A percentile compares a stretch with the other conserved stretches of the same genome.
Evolutionary conservation across 202 grass and related monocot species (phyloP).

Genomic region (Cymbopogon flexuosus): DNA sequence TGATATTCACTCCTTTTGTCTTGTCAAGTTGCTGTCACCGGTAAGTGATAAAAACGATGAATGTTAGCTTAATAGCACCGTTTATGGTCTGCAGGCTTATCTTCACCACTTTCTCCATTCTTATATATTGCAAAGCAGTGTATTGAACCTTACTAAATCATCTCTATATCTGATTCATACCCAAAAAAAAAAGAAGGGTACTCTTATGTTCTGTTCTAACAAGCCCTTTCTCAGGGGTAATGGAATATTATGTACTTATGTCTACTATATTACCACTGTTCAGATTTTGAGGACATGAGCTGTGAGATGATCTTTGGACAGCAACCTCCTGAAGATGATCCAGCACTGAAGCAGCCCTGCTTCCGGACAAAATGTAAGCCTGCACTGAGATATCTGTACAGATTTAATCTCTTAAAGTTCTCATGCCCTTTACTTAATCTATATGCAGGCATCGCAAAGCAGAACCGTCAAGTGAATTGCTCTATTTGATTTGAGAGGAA

Average conservation of each 20-base stretch:
- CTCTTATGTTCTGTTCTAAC: neutral
- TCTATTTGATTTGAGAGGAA: slow-evolving; percentile 41
- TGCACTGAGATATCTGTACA: slow-evolving; percentile 11
- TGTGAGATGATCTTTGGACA: slow-evolving; percentile 98
- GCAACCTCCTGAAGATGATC: slow-evolving; percentile 79
- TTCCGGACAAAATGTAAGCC: slow-evolving; percentile 64
- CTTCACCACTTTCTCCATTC: neutral
- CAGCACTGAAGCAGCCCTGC: slow-evolving; percentile 89
- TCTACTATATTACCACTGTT: slow-evolving; percentile 31
- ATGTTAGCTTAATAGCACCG: slow-evolving; percentile 23
- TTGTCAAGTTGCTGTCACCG: slow-evolving; percentile 21
- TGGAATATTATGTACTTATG: slow-evolving; percentile 26
- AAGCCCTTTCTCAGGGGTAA: neutral
- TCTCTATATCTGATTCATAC: slow-evolving; percentile 4
- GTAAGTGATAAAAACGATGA: neutral
- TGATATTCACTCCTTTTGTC: slow-evolving; percentile 11
- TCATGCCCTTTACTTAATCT: slow-evolving; percentile 23
- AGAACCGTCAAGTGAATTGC: slow-evolving; percentile 60
- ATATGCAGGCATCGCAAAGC: slow-evolving; percentile 69
- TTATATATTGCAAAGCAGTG: too few species aligned
- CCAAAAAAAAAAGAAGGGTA: neutral
- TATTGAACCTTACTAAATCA: too few species aligned
- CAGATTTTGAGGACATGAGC: slow-evolving; percentile 99
- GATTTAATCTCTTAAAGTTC: slow-evolving; percentile 21
- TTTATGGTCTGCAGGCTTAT: neutral